Conservation (phyloP, 1,284 basidiomycete genomes). For the Cryptococcus floricola region DNA sequence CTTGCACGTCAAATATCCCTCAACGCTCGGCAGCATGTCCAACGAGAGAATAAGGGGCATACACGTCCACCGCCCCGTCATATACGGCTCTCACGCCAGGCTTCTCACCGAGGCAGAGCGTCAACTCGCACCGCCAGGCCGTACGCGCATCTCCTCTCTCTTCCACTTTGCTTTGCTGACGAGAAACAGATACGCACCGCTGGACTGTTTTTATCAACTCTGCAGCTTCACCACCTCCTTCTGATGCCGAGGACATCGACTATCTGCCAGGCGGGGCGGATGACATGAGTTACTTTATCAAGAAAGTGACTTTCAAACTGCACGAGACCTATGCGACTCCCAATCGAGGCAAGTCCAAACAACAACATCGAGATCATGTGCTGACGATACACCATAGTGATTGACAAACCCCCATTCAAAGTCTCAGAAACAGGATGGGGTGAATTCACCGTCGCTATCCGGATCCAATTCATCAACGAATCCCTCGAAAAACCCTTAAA, state of each 20-base stretch:
- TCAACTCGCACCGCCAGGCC: constrained; percentile 33
- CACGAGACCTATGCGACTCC: constrained; percentile 96
- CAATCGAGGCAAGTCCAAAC: constrained; percentile 65
- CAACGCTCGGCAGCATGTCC: constrained; percentile 25
- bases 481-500: constrained; percentile 85
- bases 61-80: constrained; percentile 82
- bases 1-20: neutral
- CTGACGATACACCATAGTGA: constrained; percentile 54
- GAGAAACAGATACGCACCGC: constrained; percentile 79
- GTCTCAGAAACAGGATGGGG: constrained; percentile 99
- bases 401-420: constrained; percentile 91
- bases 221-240: constrained; percentile 52
- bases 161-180: constrained; percentile 46
- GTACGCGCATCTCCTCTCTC: constrained; percentile 25
- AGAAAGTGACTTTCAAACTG: constrained; percentile 93
- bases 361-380: neutral
- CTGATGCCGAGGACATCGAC: constrained; percentile 52
- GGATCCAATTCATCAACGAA: constrained; percentile 87
- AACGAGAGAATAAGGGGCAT: constrained; percentile 56
- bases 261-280: constrained; percentile 67
- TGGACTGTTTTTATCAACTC: constrained; percentile 93
- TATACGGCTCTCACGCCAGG: constrained; percentile 92
- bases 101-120: constrained; percentile 71
- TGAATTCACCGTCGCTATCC: constrained; percentile 95
- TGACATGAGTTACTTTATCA: constrained; percentile 82